Percentiles rank a stretch among this genome's conserved stretches.
These are phyloP conservation scores for Boletus barrowsii DNA, from an alignment of 768 basidiomycete genomes.

Conservation along the genomic window DNA sequence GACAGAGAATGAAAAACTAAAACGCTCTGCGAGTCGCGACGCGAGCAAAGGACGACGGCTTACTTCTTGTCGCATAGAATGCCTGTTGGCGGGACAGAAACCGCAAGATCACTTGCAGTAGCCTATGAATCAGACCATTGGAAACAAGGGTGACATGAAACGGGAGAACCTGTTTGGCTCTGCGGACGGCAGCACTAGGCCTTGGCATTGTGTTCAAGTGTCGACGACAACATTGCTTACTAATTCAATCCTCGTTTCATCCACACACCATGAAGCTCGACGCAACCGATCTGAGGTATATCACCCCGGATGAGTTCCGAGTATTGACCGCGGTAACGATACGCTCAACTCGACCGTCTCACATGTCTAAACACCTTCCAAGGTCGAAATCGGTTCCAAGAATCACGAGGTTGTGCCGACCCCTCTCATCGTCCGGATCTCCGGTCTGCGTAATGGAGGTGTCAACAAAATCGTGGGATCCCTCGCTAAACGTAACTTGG, in stretches of 20 bases:
- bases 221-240: too few relatives aligned
- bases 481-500: conserved; percentile 87
- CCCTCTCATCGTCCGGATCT: conserved; percentile 84
- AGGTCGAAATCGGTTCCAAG: conserved; percentile 98
- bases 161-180: conserved; percentile 35
- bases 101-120: conserved; percentile 19
- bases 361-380: not conserved
- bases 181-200: conserved; percentile 18
- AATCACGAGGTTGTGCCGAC: conserved; percentile 97
- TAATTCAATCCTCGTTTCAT: too few relatives aligned
- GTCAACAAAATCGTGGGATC: conserved; percentile 90
- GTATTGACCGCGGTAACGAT: conserved; percentile 83
- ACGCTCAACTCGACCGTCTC: not conserved
- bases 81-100: conserved; percentile 11
- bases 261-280: conserved; percentile 78
- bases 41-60: not conserved
- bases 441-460: conserved; percentile 87
- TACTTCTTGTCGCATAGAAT: conserved; percentile 16
- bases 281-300: conserved; percentile 90
- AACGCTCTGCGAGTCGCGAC: not conserved
- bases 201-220: conserved; percentile 11
- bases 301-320: conserved; percentile 89
- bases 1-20: conserved; percentile 25
- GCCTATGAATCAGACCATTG: conserved; percentile 15
- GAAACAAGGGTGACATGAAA: not conserved